Evolutionary conservation across 1,139 yeast species (phyloP).

Genomic region (Geotrichum aggregatum): DNA sequence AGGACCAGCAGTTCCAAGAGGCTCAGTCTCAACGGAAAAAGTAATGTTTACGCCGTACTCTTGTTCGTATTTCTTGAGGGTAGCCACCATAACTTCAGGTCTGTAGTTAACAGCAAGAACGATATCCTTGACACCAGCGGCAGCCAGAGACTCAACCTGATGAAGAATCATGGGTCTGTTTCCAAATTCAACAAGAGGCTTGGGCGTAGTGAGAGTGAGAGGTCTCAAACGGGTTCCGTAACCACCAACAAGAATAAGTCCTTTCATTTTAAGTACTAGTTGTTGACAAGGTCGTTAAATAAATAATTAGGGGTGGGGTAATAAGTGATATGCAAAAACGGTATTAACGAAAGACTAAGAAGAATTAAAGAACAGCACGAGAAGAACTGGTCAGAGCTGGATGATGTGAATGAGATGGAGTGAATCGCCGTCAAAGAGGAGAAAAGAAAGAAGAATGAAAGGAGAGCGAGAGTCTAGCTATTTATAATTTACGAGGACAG

Average conservation of each 20-base stretch:
- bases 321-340: constrained; percentile 2
- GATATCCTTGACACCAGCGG: constrained; percentile 98
- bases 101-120: constrained; percentile 98
- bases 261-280: constrained; percentile 61
- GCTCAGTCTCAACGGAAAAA: constrained; percentile 98
- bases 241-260: constrained; percentile 97
- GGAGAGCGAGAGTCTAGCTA: neutral
- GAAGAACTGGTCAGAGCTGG: no score
- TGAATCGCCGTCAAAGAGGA: constrained; percentile 18
- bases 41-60: constrained; percentile 93
- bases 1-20: constrained; percentile 99
- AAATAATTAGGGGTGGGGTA: constrained; percentile 4
- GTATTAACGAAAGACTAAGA: constrained; percentile 16
- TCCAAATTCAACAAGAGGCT: constrained; percentile 97
- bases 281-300: neutral
- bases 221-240: constrained; percentile 99
- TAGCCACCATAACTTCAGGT: constrained; percentile 97
- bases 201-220: constrained; percentile 90
- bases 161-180: constrained; percentile 87
- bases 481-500: neutral
- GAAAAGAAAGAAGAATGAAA: constrained; percentile 12
- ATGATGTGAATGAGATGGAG: constrained; percentile 8
- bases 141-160: constrained; percentile 96
- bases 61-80: constrained; percentile 88
- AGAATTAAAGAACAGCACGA: neutral